phyloP scores from a whole-genome alignment of 257 asterid species.

The Petunia secreta region DNA sequence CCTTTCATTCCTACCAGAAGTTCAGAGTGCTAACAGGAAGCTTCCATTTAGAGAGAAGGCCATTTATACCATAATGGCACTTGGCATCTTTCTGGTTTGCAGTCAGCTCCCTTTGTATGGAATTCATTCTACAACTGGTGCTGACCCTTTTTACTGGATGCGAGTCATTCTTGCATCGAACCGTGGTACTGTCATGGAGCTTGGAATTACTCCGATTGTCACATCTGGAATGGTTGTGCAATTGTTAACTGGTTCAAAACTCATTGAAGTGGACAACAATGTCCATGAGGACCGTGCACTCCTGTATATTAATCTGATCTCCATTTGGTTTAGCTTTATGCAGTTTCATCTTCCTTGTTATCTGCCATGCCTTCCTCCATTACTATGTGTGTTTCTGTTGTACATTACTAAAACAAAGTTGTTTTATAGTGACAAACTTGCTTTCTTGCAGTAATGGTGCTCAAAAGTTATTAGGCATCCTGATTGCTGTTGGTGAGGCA shows the following conservation, averaged over 20 bases:
- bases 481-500: constrained; percentile 74
- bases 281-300: constrained; percentile 76
- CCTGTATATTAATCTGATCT: constrained; percentile 45
- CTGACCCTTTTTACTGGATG: constrained; percentile 82
- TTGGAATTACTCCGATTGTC: constrained; percentile 78
- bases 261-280: constrained; percentile 74
- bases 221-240: constrained; percentile 75
- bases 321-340: not conserved
- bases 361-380: not conserved
- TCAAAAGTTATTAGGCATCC: constrained; percentile 66
- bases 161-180: constrained; percentile 73
- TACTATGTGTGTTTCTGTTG: too few relatives aligned
- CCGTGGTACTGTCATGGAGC: constrained; percentile 81
- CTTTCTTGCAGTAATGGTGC: constrained; percentile 57
- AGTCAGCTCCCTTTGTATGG: constrained; percentile 80
- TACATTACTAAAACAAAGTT: too few relatives aligned
- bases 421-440: not conserved
- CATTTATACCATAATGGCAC: constrained; percentile 60
- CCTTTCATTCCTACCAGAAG: constrained; percentile 68
- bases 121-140: constrained; percentile 71
- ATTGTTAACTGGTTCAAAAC: constrained; percentile 67
- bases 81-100: constrained; percentile 64
- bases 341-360: not conserved
- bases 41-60: constrained; percentile 71
- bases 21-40: constrained; percentile 71